Conservation (phyloP, 768 basidiomycete species). For the Termitomyces sp. region DNA sequence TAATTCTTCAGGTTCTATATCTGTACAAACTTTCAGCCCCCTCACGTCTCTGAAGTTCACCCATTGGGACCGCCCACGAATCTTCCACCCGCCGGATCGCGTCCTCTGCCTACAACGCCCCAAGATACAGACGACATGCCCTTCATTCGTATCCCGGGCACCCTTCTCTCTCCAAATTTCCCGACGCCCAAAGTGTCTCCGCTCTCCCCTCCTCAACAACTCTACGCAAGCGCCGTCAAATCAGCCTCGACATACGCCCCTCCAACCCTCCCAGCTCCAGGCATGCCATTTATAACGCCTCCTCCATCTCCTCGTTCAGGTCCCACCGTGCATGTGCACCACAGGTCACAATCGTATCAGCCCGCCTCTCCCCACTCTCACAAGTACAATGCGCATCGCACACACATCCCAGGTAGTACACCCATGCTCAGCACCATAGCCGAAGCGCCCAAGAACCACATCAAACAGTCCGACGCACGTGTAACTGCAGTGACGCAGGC, state of each 20-base stretch:
- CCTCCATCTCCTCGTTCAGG: background rate
- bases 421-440: background rate
- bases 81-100: background rate
- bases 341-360: conserved; percentile 14
- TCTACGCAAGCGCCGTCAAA: conserved; percentile 16
- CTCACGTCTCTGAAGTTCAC: conserved; percentile 13
- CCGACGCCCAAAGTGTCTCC: background rate
- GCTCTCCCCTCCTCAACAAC: conserved; percentile 16
- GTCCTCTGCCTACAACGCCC: background rate
- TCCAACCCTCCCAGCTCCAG: background rate
- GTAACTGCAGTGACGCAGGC: background rate
- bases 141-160: conserved; percentile 5
- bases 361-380: background rate
- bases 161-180: background rate
- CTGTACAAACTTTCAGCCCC: conserved; percentile 11
- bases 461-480: background rate
- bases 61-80: conserved; percentile 14
- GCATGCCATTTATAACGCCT: background rate
- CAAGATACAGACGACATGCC: background rate
- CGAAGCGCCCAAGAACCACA: background rate
- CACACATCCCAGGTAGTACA: conserved; percentile 6
- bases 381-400: conserved; percentile 6
- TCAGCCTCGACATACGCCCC: background rate
- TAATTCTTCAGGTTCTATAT: conserved; percentile 17
- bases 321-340: background rate